Conservation (phyloP, 2,329 filamentous ascomycete genomes). For the Penicillium sp. region DNA sequence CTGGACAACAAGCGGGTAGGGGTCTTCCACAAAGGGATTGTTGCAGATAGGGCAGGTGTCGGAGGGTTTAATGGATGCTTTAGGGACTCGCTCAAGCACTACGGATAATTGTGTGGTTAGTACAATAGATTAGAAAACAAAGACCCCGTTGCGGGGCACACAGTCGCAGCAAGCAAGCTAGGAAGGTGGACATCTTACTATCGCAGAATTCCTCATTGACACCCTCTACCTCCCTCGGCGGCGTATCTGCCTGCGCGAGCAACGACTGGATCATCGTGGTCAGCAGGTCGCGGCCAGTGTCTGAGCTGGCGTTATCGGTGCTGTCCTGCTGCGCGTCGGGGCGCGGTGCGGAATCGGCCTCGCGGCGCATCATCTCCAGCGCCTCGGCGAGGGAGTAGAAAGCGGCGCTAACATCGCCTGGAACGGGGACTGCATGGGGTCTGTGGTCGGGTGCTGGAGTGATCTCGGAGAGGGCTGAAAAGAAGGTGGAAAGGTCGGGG, state of each 20-base stretch:
- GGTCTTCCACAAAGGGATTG: constrained; percentile 61
- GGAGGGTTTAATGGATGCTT: constrained; percentile 52
- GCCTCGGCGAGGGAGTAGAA: constrained; percentile 62
- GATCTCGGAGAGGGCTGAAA: constrained; percentile 59
- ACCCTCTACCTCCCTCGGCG: constrained; percentile 60
- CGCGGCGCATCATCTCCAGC: constrained; percentile 56
- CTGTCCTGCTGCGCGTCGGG: constrained; percentile 26
- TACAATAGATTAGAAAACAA: not conserved
- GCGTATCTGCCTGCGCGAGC: constrained; percentile 56
- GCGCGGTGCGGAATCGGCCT: constrained; percentile 46
- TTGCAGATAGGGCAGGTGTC: constrained; percentile 61
- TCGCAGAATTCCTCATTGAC: constrained; percentile 62
- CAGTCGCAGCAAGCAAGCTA: not conserved
- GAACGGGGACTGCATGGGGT: constrained; percentile 59
- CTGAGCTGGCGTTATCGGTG: constrained; percentile 25
- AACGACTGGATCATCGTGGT: constrained; percentile 56
- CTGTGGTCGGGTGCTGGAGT: constrained; percentile 54
- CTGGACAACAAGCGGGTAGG: constrained; percentile 63
- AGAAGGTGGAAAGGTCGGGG: constrained; percentile 65
- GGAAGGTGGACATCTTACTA: constrained; percentile 30
- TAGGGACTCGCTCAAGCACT: constrained; percentile 60
- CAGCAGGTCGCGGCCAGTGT: constrained; percentile 47
- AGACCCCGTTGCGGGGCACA: not conserved
- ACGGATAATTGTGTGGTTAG: not conserved
- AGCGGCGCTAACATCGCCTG: constrained; percentile 59